Percentiles rank a stretch among this genome's conserved stretches.
These are phyloP conservation scores for Populus alba DNA, from an alignment of 345 rosid species.

Conservation along the genomic window DNA sequence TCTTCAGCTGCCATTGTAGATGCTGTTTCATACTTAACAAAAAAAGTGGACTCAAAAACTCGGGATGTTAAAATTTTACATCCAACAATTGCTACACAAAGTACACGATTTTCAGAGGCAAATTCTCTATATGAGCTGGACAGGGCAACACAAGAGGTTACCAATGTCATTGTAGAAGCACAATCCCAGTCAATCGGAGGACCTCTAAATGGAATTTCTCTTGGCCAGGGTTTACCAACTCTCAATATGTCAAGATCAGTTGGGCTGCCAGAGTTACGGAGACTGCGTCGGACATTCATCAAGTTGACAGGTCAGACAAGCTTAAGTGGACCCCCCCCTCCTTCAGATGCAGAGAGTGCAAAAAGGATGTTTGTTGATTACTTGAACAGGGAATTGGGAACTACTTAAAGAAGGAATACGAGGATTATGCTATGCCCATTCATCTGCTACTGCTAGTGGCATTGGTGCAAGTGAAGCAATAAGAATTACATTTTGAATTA, in stretches of 20 bases:
- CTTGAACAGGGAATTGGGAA: slow-evolving; percentile 83
- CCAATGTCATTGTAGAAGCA: slow-evolving; percentile 69
- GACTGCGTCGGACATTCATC: slow-evolving; percentile 78
- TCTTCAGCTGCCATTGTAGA: slow-evolving; percentile 60
- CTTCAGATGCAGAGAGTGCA: slow-evolving; percentile 79
- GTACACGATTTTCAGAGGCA: slow-evolving; percentile 60
- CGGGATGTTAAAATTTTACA: slow-evolving; percentile 78
- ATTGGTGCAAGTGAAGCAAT: neutral
- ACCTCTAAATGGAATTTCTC: slow-evolving; percentile 51
- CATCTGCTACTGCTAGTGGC: neutral
- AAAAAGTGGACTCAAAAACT: slow-evolving; percentile 64
- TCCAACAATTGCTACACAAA: slow-evolving; percentile 92
- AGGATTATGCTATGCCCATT: neutral
- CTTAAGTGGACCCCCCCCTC: slow-evolving; percentile 79
- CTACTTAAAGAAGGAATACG: slow-evolving; percentile 12
- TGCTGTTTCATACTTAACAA: slow-evolving; percentile 76
- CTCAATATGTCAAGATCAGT: slow-evolving; percentile 62
- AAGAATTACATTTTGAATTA: neutral
- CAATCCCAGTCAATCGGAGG: slow-evolving; percentile 72
- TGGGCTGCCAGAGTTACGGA: slow-evolving; percentile 80
- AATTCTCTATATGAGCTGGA: slow-evolving; percentile 85
- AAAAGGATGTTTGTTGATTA: slow-evolving; percentile 92
- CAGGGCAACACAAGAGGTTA: slow-evolving; percentile 84
- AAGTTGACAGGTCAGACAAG: slow-evolving; percentile 87
- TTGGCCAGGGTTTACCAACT: slow-evolving; percentile 58